Evolutionary conservation across 1,139 yeast genomes (phyloP), one percentile per base, ranked within the genome.

Genomic region (Debaryomycetaceae sp.): DNA sequence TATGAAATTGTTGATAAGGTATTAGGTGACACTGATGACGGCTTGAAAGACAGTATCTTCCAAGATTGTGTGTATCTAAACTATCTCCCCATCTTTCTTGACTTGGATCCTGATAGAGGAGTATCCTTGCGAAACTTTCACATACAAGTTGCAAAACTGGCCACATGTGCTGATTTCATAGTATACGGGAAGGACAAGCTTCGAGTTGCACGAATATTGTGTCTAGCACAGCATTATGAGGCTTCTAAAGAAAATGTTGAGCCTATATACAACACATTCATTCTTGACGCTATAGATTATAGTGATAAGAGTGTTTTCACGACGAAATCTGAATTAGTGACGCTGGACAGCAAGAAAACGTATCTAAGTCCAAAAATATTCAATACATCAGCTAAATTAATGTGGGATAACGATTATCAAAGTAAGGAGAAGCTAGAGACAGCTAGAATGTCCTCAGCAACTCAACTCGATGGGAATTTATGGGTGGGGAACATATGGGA

Each of bases 401-500:
- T 49, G 13, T 87, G 95, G 95, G 90, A 85, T 55, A 72, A 80
- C 33, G 87, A 88, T 56, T 83, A 84, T 56, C 71, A 78, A 34
- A 75, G 82, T 46, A 82, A 86, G 55, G 98, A 91, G 59, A 81
- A 87, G 48, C 72, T 87, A 8, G 97, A 90, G 62, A 84, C 90
- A 49, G 73, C 89, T 3, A 80, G 80, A 58, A 87, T 91, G 93
- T 84, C 97, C 0, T 73, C 88, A 2, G 95, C 96, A 0, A 78
- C 95, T 0, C 73, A 70, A 14, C 67, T 87, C 3, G 63, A 68
- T 13, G 63, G 68, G 1, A 72, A 78, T 39, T 79, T 90, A 5
- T 91, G 91, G 91, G 73, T 84, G 40, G 98, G 98, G 1, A 91
- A 90, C 57, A 69, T 81, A 1, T 72, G 77, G 78, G 78, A 75